Conservation (phyloP, 306 rosid genomes). For the Ammopiptanthus mongolicus region DNA sequence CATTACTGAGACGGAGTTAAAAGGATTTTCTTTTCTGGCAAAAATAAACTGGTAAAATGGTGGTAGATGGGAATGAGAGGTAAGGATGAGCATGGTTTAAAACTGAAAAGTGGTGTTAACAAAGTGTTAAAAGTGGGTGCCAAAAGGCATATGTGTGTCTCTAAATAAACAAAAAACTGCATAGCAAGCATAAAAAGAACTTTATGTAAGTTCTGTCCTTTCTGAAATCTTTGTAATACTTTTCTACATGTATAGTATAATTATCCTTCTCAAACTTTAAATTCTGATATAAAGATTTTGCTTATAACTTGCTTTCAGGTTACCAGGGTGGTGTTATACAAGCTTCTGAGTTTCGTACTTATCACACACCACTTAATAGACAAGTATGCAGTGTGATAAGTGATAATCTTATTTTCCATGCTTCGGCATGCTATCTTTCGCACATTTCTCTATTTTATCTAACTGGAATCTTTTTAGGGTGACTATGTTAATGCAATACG, state of each 20-base stretch:
- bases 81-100: neutral
- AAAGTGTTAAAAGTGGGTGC: neutral
- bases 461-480: constrained; percentile 47
- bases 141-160: neutral
- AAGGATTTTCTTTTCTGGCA: neutral
- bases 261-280: neutral
- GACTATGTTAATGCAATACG: constrained; percentile 79
- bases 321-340: constrained; percentile 63
- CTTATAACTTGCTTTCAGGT: constrained; percentile 49
- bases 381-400: constrained; percentile 53
- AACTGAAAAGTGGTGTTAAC: neutral
- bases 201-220: neutral
- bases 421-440: constrained; percentile 3
- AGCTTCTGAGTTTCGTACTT: constrained; percentile 96
- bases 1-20: neutral
- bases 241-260: neutral
- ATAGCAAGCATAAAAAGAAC: neutral
- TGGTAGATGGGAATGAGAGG: neutral
- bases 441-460: constrained; percentile 21
- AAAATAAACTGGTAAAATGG: neutral
- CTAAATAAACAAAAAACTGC: neutral
- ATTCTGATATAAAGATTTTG: constrained; percentile 17
- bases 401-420: constrained; percentile 15
- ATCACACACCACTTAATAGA: constrained; percentile 85
- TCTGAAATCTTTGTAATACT: neutral